Percentiles rank a stretch among this genome's conserved stretches.
Evolutionary conservation across 352 stramenopile genomes (phyloP).

Genomic region (Pseudoperonospora humuli): DNA sequence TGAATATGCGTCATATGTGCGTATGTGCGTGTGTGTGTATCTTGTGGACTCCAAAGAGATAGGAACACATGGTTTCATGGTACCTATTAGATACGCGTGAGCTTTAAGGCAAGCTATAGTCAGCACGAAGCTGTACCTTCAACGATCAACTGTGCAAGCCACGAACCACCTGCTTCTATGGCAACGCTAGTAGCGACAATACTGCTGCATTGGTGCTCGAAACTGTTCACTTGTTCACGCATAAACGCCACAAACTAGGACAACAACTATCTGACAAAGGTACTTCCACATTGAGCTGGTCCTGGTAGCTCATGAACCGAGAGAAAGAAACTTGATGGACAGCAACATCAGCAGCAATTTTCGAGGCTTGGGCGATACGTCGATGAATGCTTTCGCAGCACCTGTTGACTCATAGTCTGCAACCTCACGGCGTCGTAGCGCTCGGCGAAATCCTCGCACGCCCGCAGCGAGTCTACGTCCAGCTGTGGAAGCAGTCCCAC

Average conservation of each 20-base stretch:
- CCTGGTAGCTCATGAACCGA: neutral
- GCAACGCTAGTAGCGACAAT: too few relatives aligned
- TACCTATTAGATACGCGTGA: too few relatives aligned
- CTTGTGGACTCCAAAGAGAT: too few relatives aligned
- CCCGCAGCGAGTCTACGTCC: constrained; percentile 38
- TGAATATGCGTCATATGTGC: too few relatives aligned
- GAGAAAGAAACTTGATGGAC: neutral
- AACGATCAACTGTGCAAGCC: too few relatives aligned
- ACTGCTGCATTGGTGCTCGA: too few relatives aligned
- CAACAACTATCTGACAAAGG: neutral
- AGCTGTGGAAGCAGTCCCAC: constrained; percentile 41
- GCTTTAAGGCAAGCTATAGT: too few relatives aligned
- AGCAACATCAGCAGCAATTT: neutral
- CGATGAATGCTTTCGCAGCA: constrained; percentile 20
- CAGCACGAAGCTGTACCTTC: too few relatives aligned
- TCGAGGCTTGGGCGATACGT: constrained; percentile 2
- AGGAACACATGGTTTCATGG: too few relatives aligned
- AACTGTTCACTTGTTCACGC: too few relatives aligned
- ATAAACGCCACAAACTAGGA: neutral
- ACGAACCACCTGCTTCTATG: too few relatives aligned
- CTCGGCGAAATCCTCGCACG: constrained; percentile 57
- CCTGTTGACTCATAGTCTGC: constrained; percentile 34
- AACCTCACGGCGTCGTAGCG: constrained; percentile 50
- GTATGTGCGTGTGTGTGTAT: too few relatives aligned
- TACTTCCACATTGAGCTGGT: neutral